Conservation (phyloP, 306 rosid species). For the Glycine soja region DNA sequence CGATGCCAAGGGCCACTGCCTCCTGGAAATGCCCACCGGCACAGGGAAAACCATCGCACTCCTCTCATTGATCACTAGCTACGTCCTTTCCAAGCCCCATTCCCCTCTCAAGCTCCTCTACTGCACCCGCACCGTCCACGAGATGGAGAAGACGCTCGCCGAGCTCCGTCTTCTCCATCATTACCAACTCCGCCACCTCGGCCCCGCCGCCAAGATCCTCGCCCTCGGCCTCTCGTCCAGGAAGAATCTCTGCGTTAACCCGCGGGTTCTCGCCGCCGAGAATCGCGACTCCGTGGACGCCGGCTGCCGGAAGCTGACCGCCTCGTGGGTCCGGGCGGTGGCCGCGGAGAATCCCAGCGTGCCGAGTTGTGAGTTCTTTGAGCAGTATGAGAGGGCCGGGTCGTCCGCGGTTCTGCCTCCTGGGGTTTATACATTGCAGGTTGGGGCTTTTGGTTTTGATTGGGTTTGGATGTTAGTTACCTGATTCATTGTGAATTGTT, state of each 20-base stretch:
- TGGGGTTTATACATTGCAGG: constrained; percentile 95
- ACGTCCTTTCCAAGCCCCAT: constrained; percentile 78
- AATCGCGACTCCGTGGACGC: constrained; percentile 93
- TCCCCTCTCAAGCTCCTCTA: constrained; percentile 82
- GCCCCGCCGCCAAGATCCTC: constrained; percentile 69
- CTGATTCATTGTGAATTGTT: neutral
- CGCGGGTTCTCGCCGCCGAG: constrained; percentile 63
- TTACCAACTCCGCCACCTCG: constrained; percentile 70
- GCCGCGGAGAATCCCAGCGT: constrained; percentile 69
- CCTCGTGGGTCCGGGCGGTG: constrained; percentile 85
- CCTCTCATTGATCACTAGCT: constrained; percentile 84
- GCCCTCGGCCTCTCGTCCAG: constrained; percentile 84
- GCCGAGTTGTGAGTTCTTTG: constrained; percentile 77
- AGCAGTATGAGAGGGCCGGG: constrained; percentile 79
- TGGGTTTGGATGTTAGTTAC: neutral
- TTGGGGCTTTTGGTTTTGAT: constrained; percentile 19
- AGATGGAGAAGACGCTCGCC: constrained; percentile 94
- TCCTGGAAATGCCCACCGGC: constrained; percentile 93
- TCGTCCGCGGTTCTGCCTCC: constrained; percentile 75
- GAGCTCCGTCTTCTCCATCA: constrained; percentile 79
- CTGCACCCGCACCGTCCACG: constrained; percentile 96
- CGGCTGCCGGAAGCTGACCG: constrained; percentile 81
- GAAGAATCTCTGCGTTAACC: constrained; percentile 84
- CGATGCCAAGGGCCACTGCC: constrained; percentile 90
- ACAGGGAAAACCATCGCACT: constrained; percentile 93